Base-by-base conservation (phyloP, 1,284 basidiomycete genomes). In the Ceratobasidium sp. region DNA sequence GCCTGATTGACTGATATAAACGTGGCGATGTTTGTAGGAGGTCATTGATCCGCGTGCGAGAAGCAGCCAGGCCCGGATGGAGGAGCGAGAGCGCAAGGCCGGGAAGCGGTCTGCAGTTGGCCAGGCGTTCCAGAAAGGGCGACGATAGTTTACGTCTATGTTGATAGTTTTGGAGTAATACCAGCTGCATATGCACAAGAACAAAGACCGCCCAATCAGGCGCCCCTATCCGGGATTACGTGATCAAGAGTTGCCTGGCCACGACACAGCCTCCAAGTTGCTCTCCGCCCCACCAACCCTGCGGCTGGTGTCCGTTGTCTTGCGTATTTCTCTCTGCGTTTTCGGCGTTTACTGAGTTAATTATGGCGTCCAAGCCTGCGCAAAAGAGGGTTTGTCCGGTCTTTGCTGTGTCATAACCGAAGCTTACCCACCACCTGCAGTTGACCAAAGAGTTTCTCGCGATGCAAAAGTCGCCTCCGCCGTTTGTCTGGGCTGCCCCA, bases 401-500 rank as follows among this genome's bases (percentile, higher is more conserved):
- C 30, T 43, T 30, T 18, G 23, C 41, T 69, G 69, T 65, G 46
- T 32, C 28, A 32, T 18, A 41, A 16, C 45, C 34, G 18, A 41
- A n/a, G n/a, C 71, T 36, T 43, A 43, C 36, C 10, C 34, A 39
- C 21, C 26, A n/a, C 55, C 8, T 39, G 36, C 62, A 94, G 92
- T 88, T 95, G 76, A 84, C 85, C 53, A 95, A 97, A 83, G 96
- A 98, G 85, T 96, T 92, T 81, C 87, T 94, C 78, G 84, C 87
- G 64, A 97, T 98, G 95, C 94, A 96, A 83, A 92, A 85, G 79
- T 92, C 94, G 74, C 93, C 96, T 30, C 96, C 96, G 1, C 95
- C 95, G 73, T 97, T 95, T 81, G 91, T 97, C 57, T 96, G 93
- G 90, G 95, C 95, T 50, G 87, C 88, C 52, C 96, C 96, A 32